These are phyloP conservation scores for Candida coquimbonensis DNA, from an alignment of 805 yeast species.

Conservation along the genomic window DNA sequence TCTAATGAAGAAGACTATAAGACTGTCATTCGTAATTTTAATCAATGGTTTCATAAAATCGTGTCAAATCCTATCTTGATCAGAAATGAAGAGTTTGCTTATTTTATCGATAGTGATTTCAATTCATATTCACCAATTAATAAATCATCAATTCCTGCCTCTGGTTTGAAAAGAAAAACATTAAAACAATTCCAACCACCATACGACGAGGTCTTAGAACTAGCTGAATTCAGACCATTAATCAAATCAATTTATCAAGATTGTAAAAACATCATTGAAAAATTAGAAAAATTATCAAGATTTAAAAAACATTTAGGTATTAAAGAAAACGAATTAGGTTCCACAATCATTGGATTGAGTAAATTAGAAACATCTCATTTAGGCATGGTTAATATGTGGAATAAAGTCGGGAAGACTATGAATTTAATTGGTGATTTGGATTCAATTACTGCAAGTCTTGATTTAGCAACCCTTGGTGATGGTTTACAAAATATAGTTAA, in stretches of 20 bases:
- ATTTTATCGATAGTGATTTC: constrained; percentile 74
- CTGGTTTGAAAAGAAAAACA: constrained; percentile 84
- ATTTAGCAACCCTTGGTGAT: constrained; percentile 72
- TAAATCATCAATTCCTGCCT: constrained; percentile 58
- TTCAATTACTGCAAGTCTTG: constrained; percentile 62
- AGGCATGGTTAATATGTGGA: constrained; percentile 76
- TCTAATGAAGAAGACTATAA: constrained; percentile 74
- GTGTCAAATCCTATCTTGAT: constrained; percentile 70
- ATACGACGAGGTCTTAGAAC: constrained; percentile 73
- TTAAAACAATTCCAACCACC: constrained; percentile 90
- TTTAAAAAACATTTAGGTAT: constrained; percentile 41
- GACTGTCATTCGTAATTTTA: constrained; percentile 53
- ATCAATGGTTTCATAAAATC: constrained; percentile 80
- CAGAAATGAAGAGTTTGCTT: constrained; percentile 81
- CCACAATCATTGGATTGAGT: constrained; percentile 32
- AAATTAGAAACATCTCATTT: constrained; percentile 46
- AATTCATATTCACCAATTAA: constrained; percentile 43
- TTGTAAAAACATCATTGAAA: constrained; percentile 43
- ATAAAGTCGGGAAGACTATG: constrained; percentile 61
- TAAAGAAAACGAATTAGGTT: constrained; percentile 50
- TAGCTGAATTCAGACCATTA: constrained; percentile 81
- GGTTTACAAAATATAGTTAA: constrained; percentile 54
- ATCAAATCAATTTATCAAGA: constrained; percentile 67
- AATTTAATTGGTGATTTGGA: constrained; percentile 70
- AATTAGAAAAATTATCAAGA: constrained; percentile 49